Percentiles rank a stretch among this genome's conserved stretches.
Evolutionary conservation across 2,329 filamentous ascomycete genomes (phyloP).

Genomic region (Claviceps spartinae): DNA sequence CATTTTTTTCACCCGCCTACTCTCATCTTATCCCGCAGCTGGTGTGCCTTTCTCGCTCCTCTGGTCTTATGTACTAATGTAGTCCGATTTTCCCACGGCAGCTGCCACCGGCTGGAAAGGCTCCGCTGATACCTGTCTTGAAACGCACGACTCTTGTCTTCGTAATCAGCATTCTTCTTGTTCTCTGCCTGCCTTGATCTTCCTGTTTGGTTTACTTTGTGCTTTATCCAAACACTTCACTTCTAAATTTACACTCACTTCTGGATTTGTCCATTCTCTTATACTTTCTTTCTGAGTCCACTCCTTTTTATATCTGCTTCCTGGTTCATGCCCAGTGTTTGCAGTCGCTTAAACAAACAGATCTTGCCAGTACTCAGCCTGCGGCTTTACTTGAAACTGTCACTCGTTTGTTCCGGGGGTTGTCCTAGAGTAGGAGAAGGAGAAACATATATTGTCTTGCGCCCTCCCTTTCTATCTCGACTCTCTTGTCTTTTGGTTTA

Average conservation of each 20-base stretch:
- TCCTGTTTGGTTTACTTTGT: too few relatives aligned
- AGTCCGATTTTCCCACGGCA: neutral
- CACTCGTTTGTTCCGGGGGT: neutral
- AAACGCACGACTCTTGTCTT: neutral
- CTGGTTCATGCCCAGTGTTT: neutral
- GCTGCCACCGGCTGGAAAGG: conserved; percentile 1
- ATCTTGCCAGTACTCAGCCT: neutral
- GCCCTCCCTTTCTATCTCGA: neutral
- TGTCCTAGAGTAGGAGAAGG: neutral
- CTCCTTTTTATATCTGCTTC: neutral
- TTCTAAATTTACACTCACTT: too few relatives aligned
- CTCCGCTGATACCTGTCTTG: neutral
- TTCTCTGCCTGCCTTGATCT: neutral
- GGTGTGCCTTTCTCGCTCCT: too few relatives aligned
- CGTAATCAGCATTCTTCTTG: neutral
- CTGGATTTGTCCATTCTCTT: neutral
- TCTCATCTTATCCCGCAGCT: too few relatives aligned
- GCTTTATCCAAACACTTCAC: too few relatives aligned
- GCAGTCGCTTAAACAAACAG: neutral
- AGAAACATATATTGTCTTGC: neutral
- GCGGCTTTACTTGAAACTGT: neutral
- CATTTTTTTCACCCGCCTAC: too few relatives aligned
- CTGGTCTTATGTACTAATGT: too few relatives aligned
- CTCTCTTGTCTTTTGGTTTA: neutral
- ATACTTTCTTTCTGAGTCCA: neutral